Evolutionary conservation across 305 asterid species (phyloP), one percentile per base, ranked within the genome.

Genomic region (Lippia alba): DNA sequence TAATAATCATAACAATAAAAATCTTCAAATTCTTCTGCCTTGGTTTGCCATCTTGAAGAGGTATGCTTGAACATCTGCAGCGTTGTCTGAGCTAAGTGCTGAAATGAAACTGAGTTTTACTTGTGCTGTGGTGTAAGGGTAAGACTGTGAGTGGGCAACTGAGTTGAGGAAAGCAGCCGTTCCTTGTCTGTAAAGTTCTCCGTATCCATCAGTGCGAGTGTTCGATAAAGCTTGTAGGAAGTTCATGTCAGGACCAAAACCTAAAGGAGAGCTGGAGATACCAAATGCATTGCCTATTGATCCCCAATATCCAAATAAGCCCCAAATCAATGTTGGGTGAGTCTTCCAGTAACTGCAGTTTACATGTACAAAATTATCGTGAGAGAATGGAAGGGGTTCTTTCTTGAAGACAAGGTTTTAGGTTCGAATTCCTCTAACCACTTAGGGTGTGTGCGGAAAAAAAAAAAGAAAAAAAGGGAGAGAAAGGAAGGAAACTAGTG

Each of bases 151-250:
- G 66, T 79, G 78, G 6, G 81, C 87, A 87, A 93, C 81, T 64
- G 96, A 83, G 87, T 93, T 93, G 51, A 93, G 87, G 74, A 91
- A 57, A 18, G 98, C 84, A 45, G 98, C 97, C 1, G 97, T 84
- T 12, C 96, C 98, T 79, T 93, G 88, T 64, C 95, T 81, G 85
- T 85, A 93, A 56, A 93, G 91, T 8, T 85, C 85, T n/a, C 96
- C 96, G 12, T 65, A 40, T 0, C 94, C 96, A 49, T 93, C 94
- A 0, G 79, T 44, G 4, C 86, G 88, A 5, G 82, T 81, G 84
- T 87, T 89, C 0, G 87, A 82, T 8, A 93, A 91, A 56, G 97
- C 98, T 66, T 93, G 74, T 56, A 80, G 54, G 60, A 87, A 57
- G 80, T 84, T 89, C 85, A 68, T 75, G 72, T 73, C 73, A 4